These are phyloP conservation scores for Pythium sp. DNA, from an alignment of 352 stramenopile species.

Conservation along the genomic window DNA sequence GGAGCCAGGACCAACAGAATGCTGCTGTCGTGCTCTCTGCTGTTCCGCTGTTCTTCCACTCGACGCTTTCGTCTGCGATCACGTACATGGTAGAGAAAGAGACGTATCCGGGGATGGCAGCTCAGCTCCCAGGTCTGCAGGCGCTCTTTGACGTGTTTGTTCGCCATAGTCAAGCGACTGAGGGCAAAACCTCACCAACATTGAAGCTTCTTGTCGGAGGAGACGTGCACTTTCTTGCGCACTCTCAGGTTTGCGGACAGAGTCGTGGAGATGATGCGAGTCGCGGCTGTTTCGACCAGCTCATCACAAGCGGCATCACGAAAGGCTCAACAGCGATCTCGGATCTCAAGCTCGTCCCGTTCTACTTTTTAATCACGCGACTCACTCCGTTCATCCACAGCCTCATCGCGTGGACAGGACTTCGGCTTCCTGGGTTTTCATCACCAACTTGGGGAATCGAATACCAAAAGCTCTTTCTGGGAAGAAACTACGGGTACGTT, in stretches of 20 bases:
- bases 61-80: conserved; percentile 39
- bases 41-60: conserved; percentile 75
- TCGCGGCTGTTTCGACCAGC: conserved; percentile 44
- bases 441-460: conserved; percentile 32
- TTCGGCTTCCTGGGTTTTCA: conserved; percentile 10
- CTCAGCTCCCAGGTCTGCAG: conserved; percentile 28
- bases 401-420: conserved; percentile 18
- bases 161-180: conserved; percentile 18
- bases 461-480: conserved; percentile 44
- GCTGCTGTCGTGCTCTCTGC: conserved; percentile 41
- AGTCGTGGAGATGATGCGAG: background rate
- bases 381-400: conserved; percentile 31
- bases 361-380: conserved; percentile 47
- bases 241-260: conserved; percentile 41
- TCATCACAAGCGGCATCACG: conserved; percentile 67
- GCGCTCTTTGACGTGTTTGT: conserved; percentile 41
- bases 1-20: conserved; percentile 18
- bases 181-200: background rate
- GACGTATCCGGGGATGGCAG: conserved; percentile 52
- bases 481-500: conserved; percentile 63
- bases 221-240: conserved; percentile 58
- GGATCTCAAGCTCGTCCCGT: conserved; percentile 51
- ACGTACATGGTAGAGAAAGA: conserved; percentile 57
- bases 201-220: conserved; percentile 52
- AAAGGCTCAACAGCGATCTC: conserved; percentile 54